Conservation (phyloP, 768 basidiomycete genomes). For the Russula sp. region DNA sequence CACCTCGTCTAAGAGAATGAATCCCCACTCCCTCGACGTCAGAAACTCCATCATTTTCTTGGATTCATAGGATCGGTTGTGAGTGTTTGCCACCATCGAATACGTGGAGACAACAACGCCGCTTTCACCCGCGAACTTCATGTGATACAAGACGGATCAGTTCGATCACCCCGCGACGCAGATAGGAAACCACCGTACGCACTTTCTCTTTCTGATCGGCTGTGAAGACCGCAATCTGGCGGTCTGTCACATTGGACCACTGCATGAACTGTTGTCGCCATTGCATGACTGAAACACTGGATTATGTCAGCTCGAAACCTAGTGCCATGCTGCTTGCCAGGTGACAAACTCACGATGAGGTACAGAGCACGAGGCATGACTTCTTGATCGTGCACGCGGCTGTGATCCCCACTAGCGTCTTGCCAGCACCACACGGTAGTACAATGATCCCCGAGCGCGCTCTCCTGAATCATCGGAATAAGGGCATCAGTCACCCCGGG, state of each 20-base stretch:
- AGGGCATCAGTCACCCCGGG: conserved; percentile 24
- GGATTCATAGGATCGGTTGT: conserved; percentile 97
- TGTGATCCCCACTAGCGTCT: conserved; percentile 98
- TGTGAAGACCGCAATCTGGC: conserved; percentile 96
- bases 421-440: conserved; percentile 96
- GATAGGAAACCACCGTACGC: conserved; percentile 18
- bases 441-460: conserved; percentile 98
- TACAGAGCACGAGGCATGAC: conserved; percentile 94
- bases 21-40: conserved; percentile 98
- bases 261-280: conserved; percentile 99
- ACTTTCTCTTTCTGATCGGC: conserved; percentile 98
- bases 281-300: conserved; percentile 91
- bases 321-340: background rate
- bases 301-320: conserved; percentile 20
- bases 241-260: conserved; percentile 97
- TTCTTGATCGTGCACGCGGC: conserved; percentile 99
- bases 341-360: conserved; percentile 76
- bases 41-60: conserved; percentile 99
- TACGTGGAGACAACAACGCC: conserved; percentile 99
- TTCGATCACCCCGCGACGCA: conserved; percentile 25
- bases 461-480: conserved; percentile 53
- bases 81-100: conserved; percentile 99
- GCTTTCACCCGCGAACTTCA: conserved; percentile 91
- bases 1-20: conserved; percentile 95
- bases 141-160: conserved; percentile 14